A percentile compares a stretch with the other conserved stretches of the same genome.
phyloP scores from a whole-genome alignment of 306 rosid species.

The Rosa persica region DNA sequence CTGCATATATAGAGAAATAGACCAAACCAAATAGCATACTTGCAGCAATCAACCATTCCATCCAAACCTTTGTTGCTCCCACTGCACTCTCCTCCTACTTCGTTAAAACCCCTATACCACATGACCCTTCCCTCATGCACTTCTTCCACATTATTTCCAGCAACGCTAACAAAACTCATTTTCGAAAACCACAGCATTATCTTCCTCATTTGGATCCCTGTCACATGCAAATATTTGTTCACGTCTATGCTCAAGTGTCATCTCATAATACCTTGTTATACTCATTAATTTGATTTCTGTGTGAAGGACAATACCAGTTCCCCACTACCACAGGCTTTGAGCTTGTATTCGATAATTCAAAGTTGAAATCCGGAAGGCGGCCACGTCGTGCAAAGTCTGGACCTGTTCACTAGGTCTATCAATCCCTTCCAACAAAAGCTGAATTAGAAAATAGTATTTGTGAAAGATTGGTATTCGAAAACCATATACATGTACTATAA shows the following conservation, averaged over 20 bases:
- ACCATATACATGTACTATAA: too few species aligned
- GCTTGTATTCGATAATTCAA: not conserved
- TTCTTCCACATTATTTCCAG: conserved; percentile 31
- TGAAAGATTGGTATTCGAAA: too few species aligned
- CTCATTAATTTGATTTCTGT: conserved; percentile 9
- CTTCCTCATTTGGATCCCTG: not conserved
- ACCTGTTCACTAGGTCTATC: conserved; percentile 2
- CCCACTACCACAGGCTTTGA: conserved; percentile 29
- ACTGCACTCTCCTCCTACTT: conserved; percentile 41
- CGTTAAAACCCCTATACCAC: conserved; percentile 43
- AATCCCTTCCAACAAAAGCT: too few species aligned
- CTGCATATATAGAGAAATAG: too few species aligned
- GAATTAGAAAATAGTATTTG: too few species aligned
- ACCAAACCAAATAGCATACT: too few species aligned
- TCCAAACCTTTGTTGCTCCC: conserved; percentile 44
- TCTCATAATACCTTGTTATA: conserved; percentile 24
- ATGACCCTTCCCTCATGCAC: conserved; percentile 21
- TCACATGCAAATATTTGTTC: conserved; percentile 29
- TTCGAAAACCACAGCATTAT: conserved; percentile 9
- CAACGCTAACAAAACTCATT: conserved; percentile 37
- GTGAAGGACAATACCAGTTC: conserved; percentile 38
- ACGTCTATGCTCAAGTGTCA: conserved; percentile 41
- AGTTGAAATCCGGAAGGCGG: conserved; percentile 27
- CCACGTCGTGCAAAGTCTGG: conserved; percentile 21
- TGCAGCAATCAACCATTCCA: too few species aligned